phyloP scores from a whole-genome alignment of 805 yeast genomes.

The Danielia oregonensis region DNA sequence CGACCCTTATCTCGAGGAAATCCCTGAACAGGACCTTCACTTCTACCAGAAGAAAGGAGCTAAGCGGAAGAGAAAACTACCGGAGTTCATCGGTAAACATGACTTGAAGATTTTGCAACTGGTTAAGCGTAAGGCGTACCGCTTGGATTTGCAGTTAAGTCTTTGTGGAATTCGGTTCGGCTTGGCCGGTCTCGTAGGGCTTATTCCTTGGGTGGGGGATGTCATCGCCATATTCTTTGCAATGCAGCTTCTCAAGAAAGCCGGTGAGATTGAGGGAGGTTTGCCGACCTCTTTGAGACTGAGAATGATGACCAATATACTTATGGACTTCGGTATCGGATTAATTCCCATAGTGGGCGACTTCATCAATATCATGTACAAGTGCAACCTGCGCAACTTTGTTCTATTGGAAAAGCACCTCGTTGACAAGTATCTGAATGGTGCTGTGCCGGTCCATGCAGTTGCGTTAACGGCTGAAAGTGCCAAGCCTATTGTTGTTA shows the following conservation, averaged over 20 bases:
- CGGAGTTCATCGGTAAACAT: conserved; percentile 29
- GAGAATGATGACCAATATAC: conserved; percentile 36
- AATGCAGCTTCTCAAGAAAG: conserved; percentile 26
- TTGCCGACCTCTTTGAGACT: conserved; percentile 27
- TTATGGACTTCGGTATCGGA: conserved; percentile 39
- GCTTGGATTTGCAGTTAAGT: conserved; percentile 37
- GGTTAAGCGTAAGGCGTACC: conserved; percentile 35
- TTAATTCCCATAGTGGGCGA: conserved; percentile 26
- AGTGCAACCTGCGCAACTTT: conserved; percentile 24
- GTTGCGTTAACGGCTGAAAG: too few relatives aligned
- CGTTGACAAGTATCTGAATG: conserved; percentile 26
- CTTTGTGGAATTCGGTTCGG: conserved; percentile 39
- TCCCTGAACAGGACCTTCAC: conserved; percentile 38
- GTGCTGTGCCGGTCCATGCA: background rate
- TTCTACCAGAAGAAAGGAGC: conserved; percentile 41
- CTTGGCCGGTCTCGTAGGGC: conserved; percentile 41
- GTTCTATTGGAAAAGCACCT: conserved; percentile 31
- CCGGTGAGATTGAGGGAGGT: conserved; percentile 36
- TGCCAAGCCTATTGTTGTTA: background rate
- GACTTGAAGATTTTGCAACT: conserved; percentile 33
- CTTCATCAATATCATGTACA: conserved; percentile 20
- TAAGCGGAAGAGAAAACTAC: conserved; percentile 35
- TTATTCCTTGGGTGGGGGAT: conserved; percentile 42
- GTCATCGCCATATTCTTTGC: conserved; percentile 28
- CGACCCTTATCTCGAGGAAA: conserved; percentile 40